A percentile compares a stretch with the other conserved stretches of the same genome.
These are phyloP conservation scores for Mycena vulgaris DNA, from an alignment of 768 basidiomycete genomes.

Conservation along the genomic window DNA sequence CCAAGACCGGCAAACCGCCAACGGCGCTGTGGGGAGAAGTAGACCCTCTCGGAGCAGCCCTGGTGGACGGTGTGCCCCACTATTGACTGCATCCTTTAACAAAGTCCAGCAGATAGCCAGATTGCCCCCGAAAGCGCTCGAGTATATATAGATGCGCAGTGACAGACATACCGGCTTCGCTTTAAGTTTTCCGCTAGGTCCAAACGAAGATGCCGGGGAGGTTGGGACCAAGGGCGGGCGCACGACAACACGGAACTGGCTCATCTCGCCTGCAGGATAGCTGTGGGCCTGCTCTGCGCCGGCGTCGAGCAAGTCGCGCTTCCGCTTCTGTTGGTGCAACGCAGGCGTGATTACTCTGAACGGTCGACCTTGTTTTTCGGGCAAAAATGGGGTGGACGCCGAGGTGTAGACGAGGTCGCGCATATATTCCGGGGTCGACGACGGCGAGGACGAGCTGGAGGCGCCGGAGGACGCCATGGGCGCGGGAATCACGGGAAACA, in stretches of 20 bases:
- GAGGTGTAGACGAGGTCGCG: background rate
- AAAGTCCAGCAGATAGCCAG: too few relatives aligned
- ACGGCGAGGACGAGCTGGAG: background rate
- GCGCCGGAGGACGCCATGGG: background rate
- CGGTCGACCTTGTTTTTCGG: background rate
- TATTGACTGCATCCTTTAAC: too few relatives aligned
- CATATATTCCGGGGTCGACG: background rate
- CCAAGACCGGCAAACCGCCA: too few relatives aligned
- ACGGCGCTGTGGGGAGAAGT: too few relatives aligned
- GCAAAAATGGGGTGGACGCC: background rate
- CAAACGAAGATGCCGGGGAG: constrained; percentile 11
- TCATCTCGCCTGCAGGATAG: constrained; percentile 6
- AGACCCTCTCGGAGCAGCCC: too few relatives aligned
- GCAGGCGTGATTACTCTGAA: background rate
- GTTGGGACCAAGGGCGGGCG: constrained; percentile 4
- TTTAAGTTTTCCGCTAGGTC: constrained; percentile 30
- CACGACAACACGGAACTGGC: constrained; percentile 19
- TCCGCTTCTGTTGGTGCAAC: background rate
- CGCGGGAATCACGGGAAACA: background rate
- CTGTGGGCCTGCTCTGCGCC: background rate
- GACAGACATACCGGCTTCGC: constrained; percentile 34
- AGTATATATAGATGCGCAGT: too few relatives aligned
- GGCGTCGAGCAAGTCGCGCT: background rate
- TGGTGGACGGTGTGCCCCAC: too few relatives aligned
- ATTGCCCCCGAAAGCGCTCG: too few relatives aligned